Evolutionary conservation across 208 protist genomes (phyloP), one percentile per base, ranked within the genome.

Genomic region (Trypanosoma congolense): DNA sequence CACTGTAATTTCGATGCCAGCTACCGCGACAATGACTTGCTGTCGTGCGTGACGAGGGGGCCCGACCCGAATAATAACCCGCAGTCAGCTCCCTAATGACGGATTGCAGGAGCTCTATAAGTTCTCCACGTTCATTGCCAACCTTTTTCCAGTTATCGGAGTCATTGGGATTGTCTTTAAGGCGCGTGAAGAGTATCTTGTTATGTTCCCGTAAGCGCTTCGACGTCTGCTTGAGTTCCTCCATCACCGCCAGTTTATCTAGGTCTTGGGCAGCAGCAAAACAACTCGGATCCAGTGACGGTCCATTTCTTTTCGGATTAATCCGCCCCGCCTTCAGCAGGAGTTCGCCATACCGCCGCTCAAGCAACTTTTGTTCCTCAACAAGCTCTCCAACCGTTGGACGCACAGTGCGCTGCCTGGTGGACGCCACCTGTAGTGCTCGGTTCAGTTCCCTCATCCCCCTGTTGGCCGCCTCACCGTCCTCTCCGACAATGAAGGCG

Each of bases 81-180:
- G 65, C 57, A 10, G 82, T 90, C 9, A 96, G 69, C 73, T 96
- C 90, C 22, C 69, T 61, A 18, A 89, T 48, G 21, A 73, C 71
- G 16, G 54, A 53, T 41, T 75, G 61, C 46, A 96, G 68, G 29
- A 96, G 57, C 42, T 63, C 58, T 41, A 81, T 90, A 25, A 96
- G 73, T 60, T 96, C 90, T 14, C 58, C 38, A 1, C 90, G 69
- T 61, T 90, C 90, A 57, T 89, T 93, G 40, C 62, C 62, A 38
- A 96, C 70, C 65, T 96, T 96, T 25, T 74, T 74, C 87, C 90
- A 96, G 75, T 96, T 96, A 64, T 96, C 85, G 14, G 57, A 47
- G 56, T 96, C 90, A 56, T 96, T 90, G 9, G 90, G 90, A 63
- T 93, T 93, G 52, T 96, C 90, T 38, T 85, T 83, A 12, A 96